Conservation (phyloP, 805 yeast genomes). For the Spathaspora gorwiae region DNA sequence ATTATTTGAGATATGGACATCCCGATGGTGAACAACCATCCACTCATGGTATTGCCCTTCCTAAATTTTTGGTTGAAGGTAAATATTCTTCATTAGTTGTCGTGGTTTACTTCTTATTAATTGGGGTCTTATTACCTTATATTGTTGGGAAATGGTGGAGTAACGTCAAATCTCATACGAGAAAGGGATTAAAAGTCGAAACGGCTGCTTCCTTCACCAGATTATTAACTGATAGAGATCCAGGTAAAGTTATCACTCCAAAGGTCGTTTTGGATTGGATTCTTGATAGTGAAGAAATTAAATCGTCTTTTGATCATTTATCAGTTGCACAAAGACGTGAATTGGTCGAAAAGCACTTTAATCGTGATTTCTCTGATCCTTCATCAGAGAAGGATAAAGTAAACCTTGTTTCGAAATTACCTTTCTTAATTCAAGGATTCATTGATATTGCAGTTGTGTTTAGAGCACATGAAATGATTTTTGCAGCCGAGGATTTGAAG, state of each 20-base stretch:
- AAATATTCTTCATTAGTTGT: constrained; percentile 63
- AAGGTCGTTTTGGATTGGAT: constrained; percentile 56
- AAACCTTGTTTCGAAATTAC: constrained; percentile 57
- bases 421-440: constrained; percentile 63
- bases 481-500: constrained; percentile 59
- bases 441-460: constrained; percentile 79
- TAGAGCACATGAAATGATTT: constrained; percentile 64
- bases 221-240: constrained; percentile 67
- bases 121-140: constrained; percentile 76
- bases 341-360: constrained; percentile 54
- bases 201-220: constrained; percentile 81
- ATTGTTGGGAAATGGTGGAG: constrained; percentile 91
- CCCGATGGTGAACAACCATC: constrained; percentile 96
- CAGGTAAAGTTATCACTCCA: constrained; percentile 59
- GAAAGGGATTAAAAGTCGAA: constrained; percentile 72
- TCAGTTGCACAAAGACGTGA: constrained; percentile 45
- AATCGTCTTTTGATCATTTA: constrained; percentile 35
- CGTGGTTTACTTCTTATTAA: constrained; percentile 57
- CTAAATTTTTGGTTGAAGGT: constrained; percentile 85
- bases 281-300: constrained; percentile 63
- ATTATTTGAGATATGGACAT: constrained; percentile 84
- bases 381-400: constrained; percentile 39
- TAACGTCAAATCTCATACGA: constrained; percentile 72
- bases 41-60: constrained; percentile 91
- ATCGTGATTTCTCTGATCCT: constrained; percentile 38